phyloP scores from a whole-genome alignment of 2,329 filamentous ascomycete genomes.

The Ascochyta clinopodiicola region DNA sequence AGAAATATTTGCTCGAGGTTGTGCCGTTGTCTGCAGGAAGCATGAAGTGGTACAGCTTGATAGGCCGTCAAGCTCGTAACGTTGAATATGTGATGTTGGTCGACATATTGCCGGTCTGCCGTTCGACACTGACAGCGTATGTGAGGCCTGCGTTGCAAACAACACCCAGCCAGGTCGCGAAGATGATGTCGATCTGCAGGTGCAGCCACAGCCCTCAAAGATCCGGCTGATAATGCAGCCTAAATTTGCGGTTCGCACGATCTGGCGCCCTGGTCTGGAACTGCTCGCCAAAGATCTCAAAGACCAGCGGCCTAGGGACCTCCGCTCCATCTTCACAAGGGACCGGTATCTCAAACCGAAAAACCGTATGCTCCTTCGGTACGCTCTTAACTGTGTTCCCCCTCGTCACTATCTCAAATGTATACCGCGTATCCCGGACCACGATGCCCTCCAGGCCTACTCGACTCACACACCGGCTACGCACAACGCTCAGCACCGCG shows the following conservation, averaged over 20 bases:
- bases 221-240: constrained; percentile 77
- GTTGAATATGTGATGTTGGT: background rate
- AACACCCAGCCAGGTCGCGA: background rate
- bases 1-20: too few relatives aligned
- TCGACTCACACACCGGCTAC: constrained; percentile 79
- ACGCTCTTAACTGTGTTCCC: constrained; percentile 75
- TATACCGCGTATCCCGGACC: constrained; percentile 84
- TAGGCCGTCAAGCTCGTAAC: background rate
- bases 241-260: constrained; percentile 90
- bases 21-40: too few relatives aligned
- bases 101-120: background rate
- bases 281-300: constrained; percentile 87
- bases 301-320: constrained; percentile 63
- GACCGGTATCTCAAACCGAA: constrained; percentile 74
- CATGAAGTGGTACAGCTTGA: background rate
- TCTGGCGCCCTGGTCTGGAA: constrained; percentile 84
- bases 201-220: constrained; percentile 60
- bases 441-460: constrained; percentile 89
- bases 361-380: constrained; percentile 89
- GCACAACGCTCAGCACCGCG: constrained; percentile 79
- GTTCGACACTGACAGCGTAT: too few relatives aligned
- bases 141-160: background rate
- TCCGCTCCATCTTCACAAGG: constrained; percentile 30
- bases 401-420: constrained; percentile 81
- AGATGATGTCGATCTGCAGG: background rate